Evolutionary conservation across 768 basidiomycete genomes (phyloP).

Genomic region (Lactifluus pinguis): DNA sequence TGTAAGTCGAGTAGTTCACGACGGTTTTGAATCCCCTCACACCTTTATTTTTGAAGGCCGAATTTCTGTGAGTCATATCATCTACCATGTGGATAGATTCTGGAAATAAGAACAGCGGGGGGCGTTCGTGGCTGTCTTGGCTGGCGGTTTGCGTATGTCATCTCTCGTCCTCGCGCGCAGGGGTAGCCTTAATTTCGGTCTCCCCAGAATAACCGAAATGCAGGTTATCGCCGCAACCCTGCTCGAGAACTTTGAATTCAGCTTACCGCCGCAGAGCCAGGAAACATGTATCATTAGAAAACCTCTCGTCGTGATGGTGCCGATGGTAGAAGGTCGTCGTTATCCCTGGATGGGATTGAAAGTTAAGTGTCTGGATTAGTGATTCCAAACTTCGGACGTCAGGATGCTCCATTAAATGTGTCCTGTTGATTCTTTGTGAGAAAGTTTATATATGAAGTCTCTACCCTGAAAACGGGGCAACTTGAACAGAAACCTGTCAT

Average conservation of each 20-base stretch:
- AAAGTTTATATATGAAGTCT: too few relatives aligned
- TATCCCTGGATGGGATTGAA: conserved; percentile 30
- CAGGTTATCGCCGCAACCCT: conserved; percentile 29
- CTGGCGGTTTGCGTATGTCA: conserved; percentile 26
- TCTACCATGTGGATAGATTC: not conserved
- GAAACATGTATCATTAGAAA: conserved; percentile 26
- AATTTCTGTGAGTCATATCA: conserved; percentile 1
- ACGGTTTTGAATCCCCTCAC: not conserved
- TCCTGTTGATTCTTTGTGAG: too few relatives aligned
- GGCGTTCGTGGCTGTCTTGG: conserved; percentile 20
- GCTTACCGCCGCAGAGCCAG: conserved; percentile 23
- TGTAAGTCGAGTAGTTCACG: conserved; percentile 7
- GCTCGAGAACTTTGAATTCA: conserved; percentile 29
- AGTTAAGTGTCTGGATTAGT: conserved; percentile 17
- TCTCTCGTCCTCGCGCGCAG: not conserved
- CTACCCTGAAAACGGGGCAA: too few relatives aligned
- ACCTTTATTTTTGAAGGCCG: not conserved
- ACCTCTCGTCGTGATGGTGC: conserved; percentile 27
- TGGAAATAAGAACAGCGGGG: conserved; percentile 11
- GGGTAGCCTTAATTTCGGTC: not conserved
- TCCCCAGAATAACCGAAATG: conserved; percentile 27
- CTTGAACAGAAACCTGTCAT: too few relatives aligned
- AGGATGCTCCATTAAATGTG: not conserved
- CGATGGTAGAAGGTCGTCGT: conserved; percentile 25
- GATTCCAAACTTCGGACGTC: not conserved